Base-by-base conservation (phyloP, 2,329 filamentous ascomycete genomes). In the Fusarium piperis region DNA sequence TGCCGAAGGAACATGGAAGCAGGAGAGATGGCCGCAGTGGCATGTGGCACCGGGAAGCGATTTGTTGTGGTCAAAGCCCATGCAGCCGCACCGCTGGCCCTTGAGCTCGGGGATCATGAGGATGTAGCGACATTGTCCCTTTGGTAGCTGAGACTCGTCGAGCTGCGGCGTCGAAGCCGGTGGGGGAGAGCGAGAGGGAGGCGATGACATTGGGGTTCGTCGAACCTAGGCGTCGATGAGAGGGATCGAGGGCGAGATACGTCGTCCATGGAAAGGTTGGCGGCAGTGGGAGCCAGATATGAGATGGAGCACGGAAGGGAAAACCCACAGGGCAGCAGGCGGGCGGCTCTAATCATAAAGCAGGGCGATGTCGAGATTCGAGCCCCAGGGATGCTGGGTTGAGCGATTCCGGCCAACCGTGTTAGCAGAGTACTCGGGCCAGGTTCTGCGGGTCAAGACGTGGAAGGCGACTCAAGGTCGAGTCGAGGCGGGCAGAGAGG, bases 81-180 rank as follows among this genome's bases (percentile, higher is more conserved):
- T 85, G 73, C 88, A 90, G 48, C 85, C 88, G 77, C 88, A 90
- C 46, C 88, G 86, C 64, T 88, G 83, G 58, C 88, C 88, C 72
- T 86, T 88, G 77, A 88, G 82, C 73, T 88, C 87, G 7, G 88
- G 86, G 62, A 86, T 82, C 30, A 88, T 81, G 32, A 90, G 78
- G 68, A 90, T 89, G 73, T 87, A 90, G 66, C 87, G 86, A 72
- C 88, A 90, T 72, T 89, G 86, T 33, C 88, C 88, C 71, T 85
- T 83, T 15, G 88, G 88, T 23, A 90, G 82, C 56, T 82, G 82
- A 38, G 82, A 69, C 60, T 87, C 86, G 63, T 87, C 85, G 59
- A 44, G 59, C 58, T 70, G 68, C 65, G 68, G 73, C 69, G 74
- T 73, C 65, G 66, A 69, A 44, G 75, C 72, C 68, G 73, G 69